Percentiles rank a stretch among this genome's conserved stretches.
Conservation (phyloP, 768 basidiomycete genomes). For the Agaricus subrufescens region DNA sequence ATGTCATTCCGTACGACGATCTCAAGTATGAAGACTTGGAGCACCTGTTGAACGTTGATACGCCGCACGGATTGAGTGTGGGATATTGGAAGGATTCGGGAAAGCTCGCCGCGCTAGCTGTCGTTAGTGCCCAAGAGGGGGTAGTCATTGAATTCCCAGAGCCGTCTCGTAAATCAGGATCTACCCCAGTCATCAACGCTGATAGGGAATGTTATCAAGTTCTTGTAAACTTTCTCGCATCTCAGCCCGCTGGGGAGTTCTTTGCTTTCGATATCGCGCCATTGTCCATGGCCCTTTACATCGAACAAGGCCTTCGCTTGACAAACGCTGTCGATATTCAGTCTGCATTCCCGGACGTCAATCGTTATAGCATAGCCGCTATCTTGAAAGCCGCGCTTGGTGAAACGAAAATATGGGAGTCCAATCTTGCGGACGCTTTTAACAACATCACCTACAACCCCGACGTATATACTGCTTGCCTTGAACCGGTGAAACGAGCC, state of each 20-base stretch:
- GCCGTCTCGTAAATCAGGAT: slow-evolving; percentile 6
- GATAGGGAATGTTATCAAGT: slow-evolving; percentile 6
- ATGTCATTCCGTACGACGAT: background rate
- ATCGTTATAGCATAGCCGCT: slow-evolving; percentile 35
- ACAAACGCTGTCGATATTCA: slow-evolving; percentile 55
- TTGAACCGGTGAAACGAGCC: slow-evolving; percentile 38
- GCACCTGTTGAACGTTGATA: background rate
- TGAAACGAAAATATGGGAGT: slow-evolving; percentile 26
- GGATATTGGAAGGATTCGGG: slow-evolving; percentile 5
- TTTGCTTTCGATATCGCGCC: slow-evolving; percentile 53
- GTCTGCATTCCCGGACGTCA: slow-evolving; percentile 35
- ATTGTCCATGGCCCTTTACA: slow-evolving; percentile 43
- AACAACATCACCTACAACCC: slow-evolving; percentile 30
- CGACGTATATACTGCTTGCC: slow-evolving; percentile 22
- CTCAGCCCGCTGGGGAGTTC: slow-evolving; percentile 34
- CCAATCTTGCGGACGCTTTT: slow-evolving; percentile 34
- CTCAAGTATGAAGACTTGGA: slow-evolving; percentile 6
- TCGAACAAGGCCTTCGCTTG: slow-evolving; percentile 37
- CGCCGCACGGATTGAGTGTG: slow-evolving; percentile 8
- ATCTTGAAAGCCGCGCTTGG: slow-evolving; percentile 38
- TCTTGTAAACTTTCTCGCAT: slow-evolving; percentile 34
- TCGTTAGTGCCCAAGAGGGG: slow-evolving; percentile 7
- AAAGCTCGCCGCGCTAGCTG: slow-evolving; percentile 3
- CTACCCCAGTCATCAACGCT: background rate
- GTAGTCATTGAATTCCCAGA: slow-evolving; percentile 9